Conservation (phyloP, 768 basidiomycete species). For the Macrolepiota dolichaula region DNA sequence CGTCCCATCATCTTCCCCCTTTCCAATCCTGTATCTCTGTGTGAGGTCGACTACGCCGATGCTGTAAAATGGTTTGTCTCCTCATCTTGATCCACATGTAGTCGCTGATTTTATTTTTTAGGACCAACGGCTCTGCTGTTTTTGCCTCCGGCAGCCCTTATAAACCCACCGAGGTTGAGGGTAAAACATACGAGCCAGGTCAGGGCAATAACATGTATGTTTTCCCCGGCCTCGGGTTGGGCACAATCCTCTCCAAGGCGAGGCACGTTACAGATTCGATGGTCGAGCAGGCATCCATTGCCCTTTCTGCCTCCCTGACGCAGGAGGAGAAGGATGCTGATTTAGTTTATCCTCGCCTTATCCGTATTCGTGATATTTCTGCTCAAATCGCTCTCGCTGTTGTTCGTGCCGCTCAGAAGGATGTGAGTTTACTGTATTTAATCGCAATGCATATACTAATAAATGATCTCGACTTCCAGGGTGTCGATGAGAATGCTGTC, state of each 20-base stretch:
- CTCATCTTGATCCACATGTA: neutral
- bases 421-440: conserved; percentile 34
- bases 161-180: conserved; percentile 43
- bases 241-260: conserved; percentile 55
- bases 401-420: conserved; percentile 59
- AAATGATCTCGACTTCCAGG: conserved; percentile 21
- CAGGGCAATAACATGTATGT: conserved; percentile 85
- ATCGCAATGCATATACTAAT: neutral
- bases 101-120: conserved; percentile 16
- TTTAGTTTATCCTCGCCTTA: conserved; percentile 67
- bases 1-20: conserved; percentile 83
- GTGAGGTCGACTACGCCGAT: conserved; percentile 58
- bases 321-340: conserved; percentile 50
- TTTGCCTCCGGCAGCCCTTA: conserved; percentile 78
- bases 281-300: conserved; percentile 64
- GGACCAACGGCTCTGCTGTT: conserved; percentile 64
- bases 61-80: conserved; percentile 51
- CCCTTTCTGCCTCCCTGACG: conserved; percentile 55
- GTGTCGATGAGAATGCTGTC: conserved; percentile 41
- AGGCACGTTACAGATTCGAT: conserved; percentile 62
- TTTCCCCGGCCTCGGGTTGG: conserved; percentile 61
- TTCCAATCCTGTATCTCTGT: conserved; percentile 65
- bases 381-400: conserved; percentile 60
- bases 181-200: conserved; percentile 53
- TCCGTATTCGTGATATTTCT: conserved; percentile 64